Evolutionary conservation across 2,329 filamentous ascomycete genomes (phyloP), one percentile per base, ranked within the genome.

Genomic region (Cryoendolithus antarcticus): DNA sequence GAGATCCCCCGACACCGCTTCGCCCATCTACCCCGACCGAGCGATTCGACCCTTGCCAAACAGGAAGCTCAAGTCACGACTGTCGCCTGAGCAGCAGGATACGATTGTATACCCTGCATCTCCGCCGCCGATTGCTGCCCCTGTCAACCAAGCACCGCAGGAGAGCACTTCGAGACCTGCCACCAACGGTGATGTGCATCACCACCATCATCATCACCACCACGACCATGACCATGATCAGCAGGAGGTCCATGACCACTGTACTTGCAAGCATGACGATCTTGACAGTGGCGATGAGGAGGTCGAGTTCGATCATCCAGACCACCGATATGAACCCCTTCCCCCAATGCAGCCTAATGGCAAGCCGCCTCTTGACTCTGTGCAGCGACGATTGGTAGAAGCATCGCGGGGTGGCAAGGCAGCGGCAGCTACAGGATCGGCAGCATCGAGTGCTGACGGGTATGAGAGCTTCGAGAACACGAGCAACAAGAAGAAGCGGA

Each of bases 401-500:
- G 54, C 50, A 42, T 60, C 61, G 42, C 54, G 58, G 37, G 32
- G 31, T 11, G 45, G 40, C 40, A 9, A 46, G 41, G 35, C 54
- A 56, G 36, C 48, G 50, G 10, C 55, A 37, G 50, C 57, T 33
- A 60, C 67, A 15, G 62, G 75, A 32, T 74, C 76, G 13, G 72
- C 80, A 35, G 72, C 72, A 32, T 86, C 84, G 9, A 77, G 80
- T 15, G 71, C 75, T 8, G 89, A 96, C 58, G 86, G 88, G 9
- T 96, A 96, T 59, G 91, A 98, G 60, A 91, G 86, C 5, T 93
- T 95, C 54, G 91, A 98, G 62, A 96, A 96, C 54, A 93, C 86
- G 29, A 96, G 94, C 61, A 98, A 98, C 59, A 98, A 98, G 64
- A 98, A 96, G 69, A 96, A 98, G 63, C 76, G 91, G 50, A 98